Evolutionary conservation across 345 rosid genomes (phyloP), one percentile per base, ranked within the genome.

Genomic region (Geranium brycei): DNA sequence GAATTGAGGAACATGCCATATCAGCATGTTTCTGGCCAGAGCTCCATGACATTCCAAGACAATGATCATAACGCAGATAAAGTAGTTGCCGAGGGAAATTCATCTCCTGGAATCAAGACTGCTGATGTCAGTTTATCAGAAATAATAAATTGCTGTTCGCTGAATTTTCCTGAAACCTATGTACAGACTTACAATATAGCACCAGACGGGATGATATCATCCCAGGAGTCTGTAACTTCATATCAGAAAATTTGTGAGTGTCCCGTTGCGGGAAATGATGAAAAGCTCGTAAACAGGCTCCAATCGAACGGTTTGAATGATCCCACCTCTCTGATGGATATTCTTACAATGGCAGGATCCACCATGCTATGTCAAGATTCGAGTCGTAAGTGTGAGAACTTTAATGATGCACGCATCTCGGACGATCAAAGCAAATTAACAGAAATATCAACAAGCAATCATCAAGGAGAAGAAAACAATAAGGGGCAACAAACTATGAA

Each of bases 141-240:
- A 51, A 78, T 77, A 69, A 71, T 76, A 70, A 64, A 64, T 28
- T 40, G 61, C 69, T 74, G 64, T 63, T 57, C 71, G 41, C 61
- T 67, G 61, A 68, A 69, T 73, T 55, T 68, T 72, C 56, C 62
- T 19, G 56, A 30, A 65, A 75, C 68, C 61, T 66, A 18, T 51
- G 51, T 59, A 41, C 78, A 78, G 63, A 60, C 63, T 51, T 73
- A 31, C 53, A 11, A 47, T 59, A 69, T 51, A 56, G 60, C 69
- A 67, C 63, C 62, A 47, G 56, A 57, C 17, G 73, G 76, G 40
- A 64, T 53, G 18, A 5, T 76, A 64, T 82, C 85, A 60, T 81
- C 82, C 69, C 92, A 82, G 66, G 85, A 77, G 69, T 85, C 95
- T 14, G 79, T 64, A 17, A 14, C 77, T 67, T 80, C 93, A 72